Conservation (phyloP, 768 basidiomycete species). For the Rhodotorula babjevae region DNA sequence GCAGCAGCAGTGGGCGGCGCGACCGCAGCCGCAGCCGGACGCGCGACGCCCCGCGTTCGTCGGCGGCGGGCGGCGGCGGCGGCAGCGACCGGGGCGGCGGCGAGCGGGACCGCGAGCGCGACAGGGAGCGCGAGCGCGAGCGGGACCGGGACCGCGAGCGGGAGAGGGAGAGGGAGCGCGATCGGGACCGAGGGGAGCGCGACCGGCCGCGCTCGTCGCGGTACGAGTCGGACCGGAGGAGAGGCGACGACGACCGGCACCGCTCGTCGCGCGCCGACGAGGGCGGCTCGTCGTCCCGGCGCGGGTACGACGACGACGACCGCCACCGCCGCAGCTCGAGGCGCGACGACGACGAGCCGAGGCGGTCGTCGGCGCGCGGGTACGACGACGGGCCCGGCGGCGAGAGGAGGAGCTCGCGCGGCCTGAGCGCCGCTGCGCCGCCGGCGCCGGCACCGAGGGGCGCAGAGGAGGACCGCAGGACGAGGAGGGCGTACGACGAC, state of each 20-base stretch:
- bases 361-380: neutral
- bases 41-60: too few relatives aligned
- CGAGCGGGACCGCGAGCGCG: constrained; percentile 45
- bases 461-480: constrained; percentile 2
- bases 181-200: constrained; percentile 60
- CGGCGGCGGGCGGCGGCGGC: too few relatives aligned
- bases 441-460: neutral
- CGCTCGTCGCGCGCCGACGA: constrained; percentile 24
- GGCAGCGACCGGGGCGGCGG: constrained; percentile 22
- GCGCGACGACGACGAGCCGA: constrained; percentile 8
- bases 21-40: neutral
- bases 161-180: constrained; percentile 52
- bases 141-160: neutral
- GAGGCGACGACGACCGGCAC: neutral
- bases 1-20: neutral
- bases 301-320: constrained; percentile 8
- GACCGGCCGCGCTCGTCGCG: constrained; percentile 43
- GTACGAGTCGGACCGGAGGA: constrained; percentile 16
- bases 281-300: neutral
- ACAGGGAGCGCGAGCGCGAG: constrained; percentile 22
- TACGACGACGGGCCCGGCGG: neutral
- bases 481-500: constrained; percentile 18
- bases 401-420: neutral
- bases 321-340: neutral
- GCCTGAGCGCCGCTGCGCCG: neutral